These are phyloP conservation scores for Mycena latifolia DNA, from an alignment of 768 basidiomycete genomes.

Conservation along the genomic window DNA sequence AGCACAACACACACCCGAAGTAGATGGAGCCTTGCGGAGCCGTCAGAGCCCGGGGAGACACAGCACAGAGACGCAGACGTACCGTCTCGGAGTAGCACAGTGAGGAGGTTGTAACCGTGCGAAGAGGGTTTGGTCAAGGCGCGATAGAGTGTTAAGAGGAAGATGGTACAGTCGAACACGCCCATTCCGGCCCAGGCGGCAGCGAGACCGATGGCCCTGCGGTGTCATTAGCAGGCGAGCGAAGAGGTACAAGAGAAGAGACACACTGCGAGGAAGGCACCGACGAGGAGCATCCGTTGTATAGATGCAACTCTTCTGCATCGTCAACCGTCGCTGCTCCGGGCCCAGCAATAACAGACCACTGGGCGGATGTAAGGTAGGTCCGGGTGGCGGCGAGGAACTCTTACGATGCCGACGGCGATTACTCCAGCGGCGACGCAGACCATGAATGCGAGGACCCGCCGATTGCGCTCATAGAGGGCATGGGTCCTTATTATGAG, in stretches of 20 bases:
- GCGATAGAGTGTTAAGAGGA: constrained; percentile 27
- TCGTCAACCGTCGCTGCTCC: constrained; percentile 1
- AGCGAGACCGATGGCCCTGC: constrained; percentile 13
- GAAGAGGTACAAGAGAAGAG: neutral
- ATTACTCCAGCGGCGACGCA: constrained; percentile 12
- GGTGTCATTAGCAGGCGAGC: neutral
- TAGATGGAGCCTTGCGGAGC: constrained; percentile 26
- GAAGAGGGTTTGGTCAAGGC: constrained; percentile 13
- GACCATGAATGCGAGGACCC: constrained; percentile 26
- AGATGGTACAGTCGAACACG: constrained; percentile 30
- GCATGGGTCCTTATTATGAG: constrained; percentile 36
- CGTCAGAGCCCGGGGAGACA: neutral
- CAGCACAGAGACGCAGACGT: neutral
- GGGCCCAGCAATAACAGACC: constrained; percentile 21
- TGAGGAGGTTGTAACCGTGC: neutral
- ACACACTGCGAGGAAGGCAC: constrained; percentile 21
- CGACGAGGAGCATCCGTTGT: constrained; percentile 22
- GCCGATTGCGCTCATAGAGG: constrained; percentile 33
- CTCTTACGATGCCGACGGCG: constrained; percentile 20
- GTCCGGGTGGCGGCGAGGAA: neutral
- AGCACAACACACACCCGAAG: constrained; percentile 20
- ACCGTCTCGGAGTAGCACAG: constrained; percentile 31
- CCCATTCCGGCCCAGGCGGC: constrained; percentile 27
- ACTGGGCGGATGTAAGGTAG: constrained; percentile 7
- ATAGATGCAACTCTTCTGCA: neutral